Evolutionary conservation across 2,329 filamentous ascomycete genomes (phyloP).

Genomic region (Pseudogymnoascus sp.): DNA sequence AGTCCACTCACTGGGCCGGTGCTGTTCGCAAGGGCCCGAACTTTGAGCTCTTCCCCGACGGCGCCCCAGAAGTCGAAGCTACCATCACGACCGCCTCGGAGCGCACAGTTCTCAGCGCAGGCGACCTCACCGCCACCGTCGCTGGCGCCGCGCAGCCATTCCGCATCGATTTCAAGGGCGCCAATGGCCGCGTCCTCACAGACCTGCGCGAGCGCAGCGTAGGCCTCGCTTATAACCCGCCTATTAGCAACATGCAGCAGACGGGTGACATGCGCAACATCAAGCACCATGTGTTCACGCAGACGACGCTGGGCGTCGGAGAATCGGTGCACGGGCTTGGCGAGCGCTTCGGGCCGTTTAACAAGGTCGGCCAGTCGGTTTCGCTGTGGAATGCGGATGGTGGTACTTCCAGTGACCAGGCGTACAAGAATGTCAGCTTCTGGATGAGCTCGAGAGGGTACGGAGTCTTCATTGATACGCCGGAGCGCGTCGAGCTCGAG

Average conservation of each 20-base stretch:
- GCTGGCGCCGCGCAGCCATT: constrained; percentile 42
- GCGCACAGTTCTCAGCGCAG: constrained; percentile 44
- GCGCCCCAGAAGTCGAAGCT: constrained; percentile 36
- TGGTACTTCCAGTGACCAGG: constrained; percentile 61
- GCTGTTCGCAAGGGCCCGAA: constrained; percentile 44
- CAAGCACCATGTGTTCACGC: constrained; percentile 49
- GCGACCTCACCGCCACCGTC: constrained; percentile 45
- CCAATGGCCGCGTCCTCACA: constrained; percentile 44
- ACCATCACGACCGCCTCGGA: constrained; percentile 35
- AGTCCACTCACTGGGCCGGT: constrained; percentile 51
- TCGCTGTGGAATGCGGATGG: constrained; percentile 57
- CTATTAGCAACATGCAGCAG: constrained; percentile 44
- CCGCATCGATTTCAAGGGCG: constrained; percentile 47
- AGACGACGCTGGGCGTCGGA: constrained; percentile 46
- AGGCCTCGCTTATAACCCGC: constrained; percentile 48
- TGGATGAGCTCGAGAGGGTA: constrained; percentile 67
- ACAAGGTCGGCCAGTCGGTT: constrained; percentile 65
- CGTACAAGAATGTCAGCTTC: constrained; percentile 65
- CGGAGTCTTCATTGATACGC: constrained; percentile 66
- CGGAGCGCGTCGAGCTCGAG: constrained; percentile 63
- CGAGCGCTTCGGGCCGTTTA: constrained; percentile 68
- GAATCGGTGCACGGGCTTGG: constrained; percentile 69
- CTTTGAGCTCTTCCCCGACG: constrained; percentile 50
- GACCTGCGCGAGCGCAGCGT: constrained; percentile 48
- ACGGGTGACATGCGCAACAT: constrained; percentile 46